A percentile compares a stretch with the other conserved stretches of the same genome.
phyloP scores from a whole-genome alignment of 2,329 filamentous ascomycete species.

The Fusarium sp. region DNA sequence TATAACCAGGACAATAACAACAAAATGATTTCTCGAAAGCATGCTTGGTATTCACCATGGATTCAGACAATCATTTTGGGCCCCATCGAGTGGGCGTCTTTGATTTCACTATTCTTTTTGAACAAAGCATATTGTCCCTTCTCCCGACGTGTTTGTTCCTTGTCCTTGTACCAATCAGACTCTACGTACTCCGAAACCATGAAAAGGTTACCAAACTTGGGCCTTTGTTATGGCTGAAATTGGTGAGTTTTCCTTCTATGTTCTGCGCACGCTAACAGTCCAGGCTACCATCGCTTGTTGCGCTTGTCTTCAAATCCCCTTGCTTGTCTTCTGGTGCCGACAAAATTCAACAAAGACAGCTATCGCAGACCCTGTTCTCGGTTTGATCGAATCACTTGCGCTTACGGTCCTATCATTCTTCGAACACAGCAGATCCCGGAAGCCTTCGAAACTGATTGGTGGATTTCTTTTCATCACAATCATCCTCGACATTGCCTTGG shows the following conservation, averaged over 20 bases:
- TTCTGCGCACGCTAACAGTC: neutral
- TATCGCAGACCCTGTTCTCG: conserved; percentile 44
- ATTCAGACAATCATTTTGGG: conserved; percentile 38
- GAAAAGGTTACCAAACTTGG: neutral
- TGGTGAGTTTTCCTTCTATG: conserved; percentile 4
- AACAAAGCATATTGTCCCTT: conserved; percentile 47
- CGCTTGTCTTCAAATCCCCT: conserved; percentile 37
- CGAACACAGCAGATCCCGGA: conserved; percentile 48
- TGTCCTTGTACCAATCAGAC: conserved; percentile 33
- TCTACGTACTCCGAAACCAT: conserved; percentile 21
- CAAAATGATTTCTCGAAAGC: neutral
- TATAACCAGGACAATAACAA: neutral
- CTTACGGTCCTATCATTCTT: conserved; percentile 47
- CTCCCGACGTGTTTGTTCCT: conserved; percentile 43
- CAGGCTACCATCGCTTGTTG: conserved; percentile 24
- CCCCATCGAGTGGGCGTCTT: conserved; percentile 41
- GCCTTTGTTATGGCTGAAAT: conserved; percentile 36
- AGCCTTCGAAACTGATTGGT: conserved; percentile 49
- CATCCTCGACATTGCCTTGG: conserved; percentile 49
- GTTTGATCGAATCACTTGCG: conserved; percentile 42
- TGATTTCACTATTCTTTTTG: conserved; percentile 48
- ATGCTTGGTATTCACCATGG: neutral
- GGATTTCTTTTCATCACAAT: conserved; percentile 48
- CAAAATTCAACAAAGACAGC: conserved; percentile 42
- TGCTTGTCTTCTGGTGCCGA: conserved; percentile 45